Conservation (phyloP, 164 flowering plant species). For the Kingdonia uniflora region DNA sequence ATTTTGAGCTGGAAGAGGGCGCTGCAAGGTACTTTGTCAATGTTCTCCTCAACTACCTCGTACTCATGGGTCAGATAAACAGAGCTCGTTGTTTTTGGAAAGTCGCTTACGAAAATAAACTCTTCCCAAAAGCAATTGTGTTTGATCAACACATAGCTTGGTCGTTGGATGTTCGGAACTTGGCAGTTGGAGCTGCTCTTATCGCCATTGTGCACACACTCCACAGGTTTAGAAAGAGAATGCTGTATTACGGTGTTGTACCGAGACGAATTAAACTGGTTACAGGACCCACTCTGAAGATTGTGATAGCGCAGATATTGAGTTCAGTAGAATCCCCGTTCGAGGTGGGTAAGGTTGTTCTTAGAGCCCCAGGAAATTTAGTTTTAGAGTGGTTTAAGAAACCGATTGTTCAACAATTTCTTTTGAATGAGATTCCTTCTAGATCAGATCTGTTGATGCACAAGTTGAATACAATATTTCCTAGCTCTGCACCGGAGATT, state of each 20-base stretch:
- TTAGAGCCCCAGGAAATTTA: constrained; percentile 89
- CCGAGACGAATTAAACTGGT: constrained; percentile 92
- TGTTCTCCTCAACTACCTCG: constrained; percentile 90
- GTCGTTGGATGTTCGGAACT: constrained; percentile 93
- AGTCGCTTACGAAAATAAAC: constrained; percentile 93
- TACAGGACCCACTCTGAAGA: constrained; percentile 88
- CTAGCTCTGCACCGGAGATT: constrained; percentile 89
- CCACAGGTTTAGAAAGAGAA: constrained; percentile 89
- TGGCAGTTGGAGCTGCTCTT: constrained; percentile 96
- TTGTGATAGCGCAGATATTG: constrained; percentile 82
- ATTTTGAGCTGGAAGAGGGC: constrained; percentile 85
- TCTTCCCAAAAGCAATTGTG: constrained; percentile 93
- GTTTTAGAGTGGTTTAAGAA: constrained; percentile 97
- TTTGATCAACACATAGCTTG: constrained; percentile 98
- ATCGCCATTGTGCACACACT: constrained; percentile 94
- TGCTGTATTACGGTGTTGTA: constrained; percentile 91
- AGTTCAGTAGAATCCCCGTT: constrained; percentile 90
- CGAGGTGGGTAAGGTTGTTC: constrained; percentile 96
- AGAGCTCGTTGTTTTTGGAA: constrained; percentile 98
- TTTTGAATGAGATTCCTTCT: constrained; percentile 91
- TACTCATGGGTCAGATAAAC: constrained; percentile 96
- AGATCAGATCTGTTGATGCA: constrained; percentile 89
- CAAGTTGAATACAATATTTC: constrained; percentile 75
- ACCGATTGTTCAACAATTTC: constrained; percentile 93
- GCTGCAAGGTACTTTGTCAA: constrained; percentile 85